Evolutionary conservation across 768 basidiomycete genomes (phyloP).

Genomic region (Trametes punicea): DNA sequence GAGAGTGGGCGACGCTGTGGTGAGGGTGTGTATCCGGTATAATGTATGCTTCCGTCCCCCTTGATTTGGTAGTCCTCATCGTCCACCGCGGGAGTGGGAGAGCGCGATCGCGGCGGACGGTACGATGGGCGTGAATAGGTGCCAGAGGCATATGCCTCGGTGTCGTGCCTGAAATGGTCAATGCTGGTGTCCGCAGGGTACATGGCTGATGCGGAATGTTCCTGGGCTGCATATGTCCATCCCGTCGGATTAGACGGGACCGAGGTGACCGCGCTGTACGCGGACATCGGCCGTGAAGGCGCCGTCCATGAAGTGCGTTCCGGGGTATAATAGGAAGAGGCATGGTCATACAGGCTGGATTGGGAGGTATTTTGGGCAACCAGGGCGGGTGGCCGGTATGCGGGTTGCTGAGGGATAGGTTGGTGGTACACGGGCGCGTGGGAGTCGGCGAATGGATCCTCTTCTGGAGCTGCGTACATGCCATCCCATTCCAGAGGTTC

Average conservation of each 20-base stretch:
- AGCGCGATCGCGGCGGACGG: conserved; percentile 60
- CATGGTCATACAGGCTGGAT: conserved; percentile 8
- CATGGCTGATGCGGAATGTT: conserved; percentile 11
- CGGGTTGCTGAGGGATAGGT: conserved; percentile 8
- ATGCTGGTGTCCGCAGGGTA: conserved; percentile 33
- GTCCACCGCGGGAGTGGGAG: conserved; percentile 71
- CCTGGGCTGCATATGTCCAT: conserved; percentile 13
- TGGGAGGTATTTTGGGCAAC: conserved; percentile 11
- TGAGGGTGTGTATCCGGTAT: conserved; percentile 35
- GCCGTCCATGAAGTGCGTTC: conserved; percentile 9
- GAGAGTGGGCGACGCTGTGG: conserved; percentile 10
- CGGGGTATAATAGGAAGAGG: conserved; percentile 8
- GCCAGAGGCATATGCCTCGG: conserved; percentile 69
- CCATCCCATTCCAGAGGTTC: conserved; percentile 29
- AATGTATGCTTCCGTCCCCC: conserved; percentile 53
- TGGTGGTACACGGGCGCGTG: conserved; percentile 4
- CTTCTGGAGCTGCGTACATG: conserved; percentile 11
- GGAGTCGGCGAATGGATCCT: conserved; percentile 32
- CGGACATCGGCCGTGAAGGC: conserved; percentile 18
- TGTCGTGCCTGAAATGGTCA: conserved; percentile 62
- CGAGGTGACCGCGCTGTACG: conserved; percentile 18
- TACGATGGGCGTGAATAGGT: conserved; percentile 47
- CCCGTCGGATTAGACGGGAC: conserved; percentile 12
- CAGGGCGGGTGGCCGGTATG: conserved; percentile 9
- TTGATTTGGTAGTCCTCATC: conserved; percentile 71